A percentile compares a stretch with the other conserved stretches of the same genome.
These are phyloP conservation scores for Colletotrichum higginsianum DNA, from an alignment of 2,329 filamentous ascomycete genomes.

Conservation along the genomic window DNA sequence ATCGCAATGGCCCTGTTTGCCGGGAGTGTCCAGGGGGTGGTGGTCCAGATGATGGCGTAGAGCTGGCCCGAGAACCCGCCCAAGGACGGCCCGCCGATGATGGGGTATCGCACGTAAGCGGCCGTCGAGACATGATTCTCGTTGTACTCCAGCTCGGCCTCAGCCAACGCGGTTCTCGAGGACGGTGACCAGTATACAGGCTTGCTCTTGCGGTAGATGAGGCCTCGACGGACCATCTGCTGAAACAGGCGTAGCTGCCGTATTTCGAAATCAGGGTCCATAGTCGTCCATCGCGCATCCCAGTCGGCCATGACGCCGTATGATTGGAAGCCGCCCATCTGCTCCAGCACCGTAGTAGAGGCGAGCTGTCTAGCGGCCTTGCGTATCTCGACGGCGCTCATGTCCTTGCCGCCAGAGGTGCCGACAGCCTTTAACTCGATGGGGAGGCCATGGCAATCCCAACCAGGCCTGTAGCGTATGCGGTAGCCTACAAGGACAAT, in stretches of 20 bases:
- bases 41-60: conserved; percentile 96
- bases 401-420: conserved; percentile 58
- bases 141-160: conserved; percentile 88
- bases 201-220: conserved; percentile 85
- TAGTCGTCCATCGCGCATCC: conserved; percentile 82
- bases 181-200: conserved; percentile 91
- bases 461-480: conserved; percentile 89
- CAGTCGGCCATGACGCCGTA: conserved; percentile 88
- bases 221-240: conserved; percentile 78
- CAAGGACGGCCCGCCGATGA: conserved; percentile 66
- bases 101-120: conserved; percentile 85
- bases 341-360: conserved; percentile 76
- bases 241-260: conserved; percentile 83
- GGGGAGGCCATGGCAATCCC: conserved; percentile 97
- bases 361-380: conserved; percentile 77
- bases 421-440: conserved; percentile 97
- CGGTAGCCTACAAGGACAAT: conserved; percentile 63
- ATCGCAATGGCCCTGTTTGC: conserved; percentile 93
- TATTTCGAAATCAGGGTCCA: conserved; percentile 82
- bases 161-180: conserved; percentile 83
- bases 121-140: conserved; percentile 80
- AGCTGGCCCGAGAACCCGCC: conserved; percentile 64
- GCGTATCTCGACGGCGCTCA: conserved; percentile 72
- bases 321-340: conserved; percentile 80
- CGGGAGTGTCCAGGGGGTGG: conserved; percentile 96